phyloP scores from a whole-genome alignment of 495 filamentous ascomycete genomes.

The Usnea hakonensis region DNA sequence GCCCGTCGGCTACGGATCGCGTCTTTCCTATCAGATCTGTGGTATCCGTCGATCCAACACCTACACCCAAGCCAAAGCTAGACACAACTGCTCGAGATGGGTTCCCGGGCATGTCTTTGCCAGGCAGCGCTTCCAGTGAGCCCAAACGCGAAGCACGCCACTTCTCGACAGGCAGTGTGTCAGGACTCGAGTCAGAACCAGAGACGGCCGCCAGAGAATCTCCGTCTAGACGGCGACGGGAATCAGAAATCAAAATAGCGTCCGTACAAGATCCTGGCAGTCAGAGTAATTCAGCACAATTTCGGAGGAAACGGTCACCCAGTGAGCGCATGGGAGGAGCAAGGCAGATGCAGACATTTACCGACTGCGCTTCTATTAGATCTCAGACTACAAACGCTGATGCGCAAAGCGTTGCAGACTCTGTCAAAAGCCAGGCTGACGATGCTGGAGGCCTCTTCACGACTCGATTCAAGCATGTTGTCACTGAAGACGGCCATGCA shows the following conservation, averaged over 20 bases:
- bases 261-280: neutral
- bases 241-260: neutral
- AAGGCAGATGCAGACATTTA: slow-evolving; percentile 19
- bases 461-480: slow-evolving; percentile 68
- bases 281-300: neutral
- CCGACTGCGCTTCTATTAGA: slow-evolving; percentile 11
- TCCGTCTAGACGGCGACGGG: slow-evolving; percentile 6
- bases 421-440: slow-evolving; percentile 18
- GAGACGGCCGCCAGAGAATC: neutral
- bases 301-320: slow-evolving; percentile 4
- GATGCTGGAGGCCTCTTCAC: slow-evolving; percentile 47
- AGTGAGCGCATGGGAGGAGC: slow-evolving; percentile 20
- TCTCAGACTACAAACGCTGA: slow-evolving; percentile 6
- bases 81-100: slow-evolving; percentile 14
- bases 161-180: slow-evolving; percentile 14
- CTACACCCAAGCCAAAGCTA: slow-evolving; percentile 16
- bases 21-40: slow-evolving; percentile 82
- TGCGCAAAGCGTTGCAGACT: slow-evolving; percentile 11
- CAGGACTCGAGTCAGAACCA: slow-evolving; percentile 5
- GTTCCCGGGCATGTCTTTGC: slow-evolving; percentile 23
- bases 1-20: slow-evolving; percentile 48
- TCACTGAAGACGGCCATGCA: slow-evolving; percentile 74
- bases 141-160: slow-evolving; percentile 1
- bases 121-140: slow-evolving; percentile 18
- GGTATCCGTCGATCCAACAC: slow-evolving; percentile 59